These are phyloP conservation scores for Plasmodium fragile DNA, from an alignment of 169 alveolate species.

Conservation along the genomic window DNA sequence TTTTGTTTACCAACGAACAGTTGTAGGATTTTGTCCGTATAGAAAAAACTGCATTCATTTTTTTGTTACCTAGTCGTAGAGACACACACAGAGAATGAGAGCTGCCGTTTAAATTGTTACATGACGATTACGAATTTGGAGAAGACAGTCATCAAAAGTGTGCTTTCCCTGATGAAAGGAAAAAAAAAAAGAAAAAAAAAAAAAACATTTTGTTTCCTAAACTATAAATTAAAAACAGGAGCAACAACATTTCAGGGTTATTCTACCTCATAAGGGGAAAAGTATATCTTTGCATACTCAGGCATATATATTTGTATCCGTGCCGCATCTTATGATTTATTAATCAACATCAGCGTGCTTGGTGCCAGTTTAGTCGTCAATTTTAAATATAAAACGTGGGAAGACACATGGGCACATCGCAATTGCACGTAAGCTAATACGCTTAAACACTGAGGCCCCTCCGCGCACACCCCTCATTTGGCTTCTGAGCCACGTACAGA, in stretches of 20 bases:
- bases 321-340: neutral
- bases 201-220: neutral
- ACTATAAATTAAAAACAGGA: neutral
- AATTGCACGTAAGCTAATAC: neutral
- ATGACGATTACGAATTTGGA: constrained; percentile 4
- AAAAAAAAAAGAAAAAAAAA: neutral
- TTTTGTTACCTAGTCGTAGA: neutral
- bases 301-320: neutral
- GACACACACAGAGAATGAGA: neutral
- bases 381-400: neutral
- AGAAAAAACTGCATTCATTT: neutral
- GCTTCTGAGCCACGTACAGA: neutral
- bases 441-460: neutral
- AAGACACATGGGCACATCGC: neutral
- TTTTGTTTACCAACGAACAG: neutral
- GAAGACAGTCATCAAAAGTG: neutral
- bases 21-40: neutral
- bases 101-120: neutral
- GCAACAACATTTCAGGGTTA: neutral
- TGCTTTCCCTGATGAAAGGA: neutral
- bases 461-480: neutral
- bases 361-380: neutral
- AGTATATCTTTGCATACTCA: neutral
- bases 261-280: constrained; percentile 5
- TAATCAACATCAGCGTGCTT: neutral